Percentiles rank a stretch among this genome's conserved stretches.
These are phyloP conservation scores for Lolium rigidum DNA, from an alignment of 176 grass and related monocot genomes.

Conservation along the genomic window DNA sequence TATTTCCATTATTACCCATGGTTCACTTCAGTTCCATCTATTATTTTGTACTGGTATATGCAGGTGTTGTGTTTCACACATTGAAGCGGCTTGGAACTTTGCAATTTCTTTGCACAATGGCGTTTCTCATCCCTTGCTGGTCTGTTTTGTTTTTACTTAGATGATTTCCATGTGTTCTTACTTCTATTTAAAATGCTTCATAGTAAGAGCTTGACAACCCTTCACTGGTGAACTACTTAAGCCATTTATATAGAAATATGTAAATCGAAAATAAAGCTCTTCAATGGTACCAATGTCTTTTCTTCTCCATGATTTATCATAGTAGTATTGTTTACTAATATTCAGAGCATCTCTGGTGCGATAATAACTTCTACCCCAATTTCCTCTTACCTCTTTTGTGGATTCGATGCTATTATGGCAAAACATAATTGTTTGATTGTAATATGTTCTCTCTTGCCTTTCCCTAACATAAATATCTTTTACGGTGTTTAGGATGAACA, in stretches of 20 bases:
- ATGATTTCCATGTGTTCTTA: neutral
- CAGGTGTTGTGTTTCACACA: slow-evolving; percentile 42
- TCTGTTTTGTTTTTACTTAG: slow-evolving; percentile 31
- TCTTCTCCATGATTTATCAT: neutral
- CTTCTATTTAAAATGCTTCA: neutral
- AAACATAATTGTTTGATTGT: neutral
- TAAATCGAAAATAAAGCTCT: neutral
- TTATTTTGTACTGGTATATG: slow-evolving; percentile 16
- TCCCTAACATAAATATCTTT: slow-evolving; percentile 25
- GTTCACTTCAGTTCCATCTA: slow-evolving; percentile 11
- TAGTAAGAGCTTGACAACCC: neutral
- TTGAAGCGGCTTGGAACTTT: neutral
- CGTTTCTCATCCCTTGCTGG: neutral
- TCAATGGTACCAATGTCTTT: neutral
- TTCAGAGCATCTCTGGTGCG: neutral
- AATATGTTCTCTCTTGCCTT: neutral
- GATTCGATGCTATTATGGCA: neutral
- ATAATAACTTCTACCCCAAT: neutral
- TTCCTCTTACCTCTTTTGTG: neutral
- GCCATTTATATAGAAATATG: neutral
- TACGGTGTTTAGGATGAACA: slow-evolving; percentile 41
- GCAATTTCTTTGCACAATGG: neutral
- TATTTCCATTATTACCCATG: slow-evolving; percentile 6
- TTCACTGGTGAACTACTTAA: neutral
- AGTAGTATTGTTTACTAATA: neutral